These are phyloP conservation scores for Capsicum rhomboideum DNA, from an alignment of 257 asterid species.

Conservation along the genomic window DNA sequence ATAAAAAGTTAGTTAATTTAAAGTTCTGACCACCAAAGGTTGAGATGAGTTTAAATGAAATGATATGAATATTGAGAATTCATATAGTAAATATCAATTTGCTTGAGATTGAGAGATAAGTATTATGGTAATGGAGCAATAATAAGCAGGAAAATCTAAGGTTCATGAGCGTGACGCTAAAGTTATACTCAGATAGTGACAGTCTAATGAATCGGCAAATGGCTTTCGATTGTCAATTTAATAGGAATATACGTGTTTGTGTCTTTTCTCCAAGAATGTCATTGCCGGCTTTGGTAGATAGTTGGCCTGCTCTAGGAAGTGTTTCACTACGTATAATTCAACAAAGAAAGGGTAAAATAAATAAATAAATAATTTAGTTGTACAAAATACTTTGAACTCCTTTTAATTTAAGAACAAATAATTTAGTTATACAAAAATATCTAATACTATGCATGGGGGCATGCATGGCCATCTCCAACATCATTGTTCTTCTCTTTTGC, in stretches of 20 bases:
- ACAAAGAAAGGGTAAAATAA: no score
- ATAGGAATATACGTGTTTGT: not conserved
- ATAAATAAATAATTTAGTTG: no score
- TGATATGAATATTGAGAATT: not conserved
- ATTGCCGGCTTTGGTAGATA: conserved; percentile 1
- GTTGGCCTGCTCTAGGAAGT: not conserved
- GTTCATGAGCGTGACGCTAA: not conserved
- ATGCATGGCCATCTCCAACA: no score
- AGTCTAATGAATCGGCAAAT: not conserved
- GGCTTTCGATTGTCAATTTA: not conserved
- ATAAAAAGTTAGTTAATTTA: not conserved
- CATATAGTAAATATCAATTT: not conserved
- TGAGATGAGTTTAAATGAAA: not conserved
- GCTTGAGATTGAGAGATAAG: not conserved
- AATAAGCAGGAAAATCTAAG: not conserved
- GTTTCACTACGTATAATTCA: not conserved
- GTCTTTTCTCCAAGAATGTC: not conserved
- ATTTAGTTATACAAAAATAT: no score
- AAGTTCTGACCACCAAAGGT: not conserved
- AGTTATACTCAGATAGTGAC: not conserved
- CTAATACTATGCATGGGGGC: no score
- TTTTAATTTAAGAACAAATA: no score
- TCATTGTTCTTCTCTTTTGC: no score
- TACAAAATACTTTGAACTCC: no score
- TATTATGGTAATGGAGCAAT: not conserved